These are phyloP conservation scores for Draba incana DNA, from an alignment of 345 rosid species.

Conservation along the genomic window DNA sequence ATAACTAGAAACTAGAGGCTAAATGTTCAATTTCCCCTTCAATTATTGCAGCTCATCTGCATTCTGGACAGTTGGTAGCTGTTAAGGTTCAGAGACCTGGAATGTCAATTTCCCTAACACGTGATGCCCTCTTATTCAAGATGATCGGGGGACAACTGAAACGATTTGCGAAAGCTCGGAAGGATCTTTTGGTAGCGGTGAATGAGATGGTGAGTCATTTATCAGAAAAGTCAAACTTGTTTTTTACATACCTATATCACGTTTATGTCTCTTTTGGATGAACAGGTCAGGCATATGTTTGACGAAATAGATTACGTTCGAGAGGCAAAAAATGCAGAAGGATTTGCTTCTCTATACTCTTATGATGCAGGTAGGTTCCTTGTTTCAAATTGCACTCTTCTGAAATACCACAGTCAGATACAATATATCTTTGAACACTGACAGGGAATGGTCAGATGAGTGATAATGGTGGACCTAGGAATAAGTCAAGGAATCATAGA, in stretches of 20 bases:
- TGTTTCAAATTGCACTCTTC: conserved; percentile 6
- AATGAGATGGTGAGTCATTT: conserved; percentile 81
- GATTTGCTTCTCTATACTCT: conserved; percentile 82
- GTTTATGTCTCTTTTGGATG: conserved; percentile 59
- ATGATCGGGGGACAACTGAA: conserved; percentile 96
- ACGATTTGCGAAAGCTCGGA: conserved; percentile 89
- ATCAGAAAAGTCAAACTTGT: conserved; percentile 4
- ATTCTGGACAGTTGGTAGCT: conserved; percentile 95
- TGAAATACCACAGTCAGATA: conserved; percentile 6
- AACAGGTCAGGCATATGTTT: conserved; percentile 99
- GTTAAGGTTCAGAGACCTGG: conserved; percentile 99
- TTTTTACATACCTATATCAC: conserved; percentile 33
- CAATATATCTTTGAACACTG: conserved; percentile 9
- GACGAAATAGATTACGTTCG: conserved; percentile 89
- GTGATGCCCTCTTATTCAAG: conserved; percentile 87
- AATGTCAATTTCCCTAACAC: conserved; percentile 74
- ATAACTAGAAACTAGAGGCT: conserved; percentile 29
- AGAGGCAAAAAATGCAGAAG: conserved; percentile 95
- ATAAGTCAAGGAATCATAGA: conserved; percentile 43
- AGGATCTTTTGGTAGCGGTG: conserved; percentile 87
- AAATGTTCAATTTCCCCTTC: conserved; percentile 42
- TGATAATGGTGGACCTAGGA: conserved; percentile 42
- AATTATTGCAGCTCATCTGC: conserved; percentile 93
- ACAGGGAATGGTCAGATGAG: conserved; percentile 51
- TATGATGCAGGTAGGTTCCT: conserved; percentile 54